Evolutionary conservation across 306 rosid species (phyloP), one percentile per base, ranked within the genome.

Genomic region (Inga laurina): DNA sequence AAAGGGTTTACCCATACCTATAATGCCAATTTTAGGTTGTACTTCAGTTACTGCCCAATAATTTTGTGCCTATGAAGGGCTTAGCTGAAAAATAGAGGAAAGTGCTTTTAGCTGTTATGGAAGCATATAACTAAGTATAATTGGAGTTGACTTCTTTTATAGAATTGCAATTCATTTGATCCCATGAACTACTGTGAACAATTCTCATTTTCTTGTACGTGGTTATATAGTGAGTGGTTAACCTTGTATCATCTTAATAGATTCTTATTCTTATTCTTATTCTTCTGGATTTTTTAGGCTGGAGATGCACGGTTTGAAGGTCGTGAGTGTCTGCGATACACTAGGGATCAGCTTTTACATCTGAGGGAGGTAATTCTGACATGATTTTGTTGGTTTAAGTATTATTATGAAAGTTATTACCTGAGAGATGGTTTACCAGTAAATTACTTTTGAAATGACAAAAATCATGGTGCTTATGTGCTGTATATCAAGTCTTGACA

Each of bases 241-340:
- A 70, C 80, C 37, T 15, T 54, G 46, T 51, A 39, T 75, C 35
- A 10, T 78, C 76, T 35, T 22, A 67, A 22, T 52, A 9, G 15
- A 71, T 76, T 75, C 77, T 62, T 46, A 57, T 85, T 37, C 77
- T 62, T 46, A 57, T 85, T 37, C 62, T 81, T 74, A 75, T 70
- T n/a, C n/a, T 72, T 67, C 59, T 86, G 43, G 18, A 62, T 67
- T 82, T 80, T 83, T 73, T 81, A 94, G 99, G 86, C 86, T 78
- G 99, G 97, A 83, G 99, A 97, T 78, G 75, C 93, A 7, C 88
- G 97, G 79, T 94, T 94, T 83, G 99, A 97, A 81, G 94, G 95
- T 65, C 97, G 85, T 35, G 98, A 97, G 79, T 90, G 86, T 8
- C 95, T 94, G 82, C 88, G 86, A 32, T 97, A 91, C 87, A 88